Evolutionary conservation across 352 stramenopile species (phyloP).

Genomic region (Globisporangium emineosum): DNA sequence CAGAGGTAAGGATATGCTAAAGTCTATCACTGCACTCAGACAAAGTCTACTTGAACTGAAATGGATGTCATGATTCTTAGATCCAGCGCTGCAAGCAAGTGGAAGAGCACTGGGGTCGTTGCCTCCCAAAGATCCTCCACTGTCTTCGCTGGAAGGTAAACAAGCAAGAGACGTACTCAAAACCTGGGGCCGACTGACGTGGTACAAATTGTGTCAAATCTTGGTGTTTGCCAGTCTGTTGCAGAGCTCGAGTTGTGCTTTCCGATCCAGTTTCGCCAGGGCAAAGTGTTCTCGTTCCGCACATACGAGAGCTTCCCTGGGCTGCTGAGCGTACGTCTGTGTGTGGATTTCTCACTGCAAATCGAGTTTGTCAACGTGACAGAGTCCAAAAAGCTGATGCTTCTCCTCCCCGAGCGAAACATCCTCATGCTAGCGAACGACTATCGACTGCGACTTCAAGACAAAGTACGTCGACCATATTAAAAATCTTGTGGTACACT

Average conservation of each 20-base stretch:
- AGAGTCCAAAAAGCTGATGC: constrained; percentile 7
- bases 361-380: constrained; percentile 23
- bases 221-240: neutral
- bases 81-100: constrained; percentile 26
- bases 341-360: constrained; percentile 24
- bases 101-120: constrained; percentile 23
- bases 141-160: constrained; percentile 27
- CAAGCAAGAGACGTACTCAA: too few species aligned
- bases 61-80: constrained; percentile 6
- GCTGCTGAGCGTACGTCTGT: constrained; percentile 26
- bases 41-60: neutral
- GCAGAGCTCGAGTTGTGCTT: constrained; percentile 21
- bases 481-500: neutral
- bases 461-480: constrained; percentile 6
- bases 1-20: neutral
- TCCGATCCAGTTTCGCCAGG: constrained; percentile 31
- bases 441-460: constrained; percentile 19
- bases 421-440: constrained; percentile 16
- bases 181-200: too few species aligned
- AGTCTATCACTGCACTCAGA: neutral
- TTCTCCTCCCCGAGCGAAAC: constrained; percentile 14
- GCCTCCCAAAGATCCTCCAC: constrained; percentile 15
- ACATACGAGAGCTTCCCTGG: constrained; percentile 32
- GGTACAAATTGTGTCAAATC: too few species aligned
- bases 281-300: constrained; percentile 29